Conservation (phyloP, 495 filamentous ascomycete species). For the Thozetella sp. region DNA sequence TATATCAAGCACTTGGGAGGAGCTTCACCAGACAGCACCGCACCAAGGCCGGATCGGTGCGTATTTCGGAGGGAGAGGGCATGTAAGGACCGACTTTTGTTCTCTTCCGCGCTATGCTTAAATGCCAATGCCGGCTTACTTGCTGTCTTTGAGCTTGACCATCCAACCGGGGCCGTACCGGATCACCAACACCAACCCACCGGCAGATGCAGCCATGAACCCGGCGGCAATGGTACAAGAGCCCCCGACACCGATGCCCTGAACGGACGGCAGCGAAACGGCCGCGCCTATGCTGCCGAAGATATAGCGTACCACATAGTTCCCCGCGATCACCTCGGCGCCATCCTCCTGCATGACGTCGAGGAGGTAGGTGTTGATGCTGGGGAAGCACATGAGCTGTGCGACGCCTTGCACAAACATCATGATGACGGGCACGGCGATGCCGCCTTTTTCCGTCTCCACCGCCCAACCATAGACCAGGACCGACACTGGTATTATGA, state of each 20-base stretch:
- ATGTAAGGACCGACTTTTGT: no score
- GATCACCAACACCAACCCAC: slow-evolving; percentile 47
- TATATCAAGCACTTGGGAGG: no score
- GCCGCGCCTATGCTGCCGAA: slow-evolving; percentile 68
- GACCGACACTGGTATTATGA: slow-evolving; percentile 65
- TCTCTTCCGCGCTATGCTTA: no score
- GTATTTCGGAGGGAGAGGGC: no score
- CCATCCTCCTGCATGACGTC: slow-evolving; percentile 70
- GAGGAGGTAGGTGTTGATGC: slow-evolving; percentile 73
- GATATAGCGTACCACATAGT: slow-evolving; percentile 71
- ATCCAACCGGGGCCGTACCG: slow-evolving; percentile 58
- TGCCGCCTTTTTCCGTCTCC: slow-evolving; percentile 64
- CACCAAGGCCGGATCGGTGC: no score
- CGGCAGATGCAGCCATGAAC: slow-evolving; percentile 52
- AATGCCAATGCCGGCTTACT: no score
- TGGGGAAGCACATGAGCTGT: slow-evolving; percentile 73
- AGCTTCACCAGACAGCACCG: no score
- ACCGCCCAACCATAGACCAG: slow-evolving; percentile 76
- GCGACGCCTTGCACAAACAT: slow-evolving; percentile 75
- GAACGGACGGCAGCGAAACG: slow-evolving; percentile 64
- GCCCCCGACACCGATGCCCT: slow-evolving; percentile 71
- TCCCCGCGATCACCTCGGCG: slow-evolving; percentile 72
- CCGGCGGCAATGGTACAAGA: slow-evolving; percentile 56
- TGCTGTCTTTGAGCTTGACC: no score
- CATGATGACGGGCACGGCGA: slow-evolving; percentile 66